Evolutionary conservation across 2,329 filamentous ascomycete genomes (phyloP), one percentile per base, ranked within the genome.

Genomic region (Ascosphaera aggregata): DNA sequence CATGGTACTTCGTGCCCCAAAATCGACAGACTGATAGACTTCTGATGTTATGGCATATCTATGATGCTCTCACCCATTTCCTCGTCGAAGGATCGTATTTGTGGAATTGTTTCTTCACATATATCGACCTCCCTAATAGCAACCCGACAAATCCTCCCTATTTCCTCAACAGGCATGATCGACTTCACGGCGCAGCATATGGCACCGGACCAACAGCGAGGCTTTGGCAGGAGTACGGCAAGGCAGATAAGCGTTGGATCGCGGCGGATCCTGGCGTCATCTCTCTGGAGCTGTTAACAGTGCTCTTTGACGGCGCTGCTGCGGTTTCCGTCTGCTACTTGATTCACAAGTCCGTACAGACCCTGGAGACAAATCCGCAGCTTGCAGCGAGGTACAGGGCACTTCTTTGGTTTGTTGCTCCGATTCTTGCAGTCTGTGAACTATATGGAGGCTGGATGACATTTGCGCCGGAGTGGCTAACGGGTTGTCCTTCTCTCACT

Each of bases 21-120:
- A 51, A 62, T 1, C 63, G 72, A 9, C 58, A 68, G 1, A 53
- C 60, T 30, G 69, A 73, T 41, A 81, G 84, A 44, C 62, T 80
- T 53, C 73, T 94, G 46, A 93, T 93, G 66, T 70, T 91, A 59
- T 94, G 86, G 86, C 85, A 94, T 62, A 69, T 80, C 30, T 91
- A 92, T 60, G 85, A 94, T 56, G 81, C 81, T 22, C 68, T 94
- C 34, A 86, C 85, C 51, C 89, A 98, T 62, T 73, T 91, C 58
- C 65, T 82, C 54, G 78, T 95, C 54, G 86, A 95, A 61, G 85
- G 82, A 40, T 77, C 73, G 50, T 95, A 82, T 58, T 72, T 94
- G 18, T 94, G 84, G 66, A 81, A 92, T 61, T 92, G 81, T 63
- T 91, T 95, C 67, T 86, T 84, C 66, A 67, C 67, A 47, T 73